These are phyloP conservation scores for Tripterygium wilfordii DNA, from an alignment of 177 flowering plant genomes.

Conservation along the genomic window DNA sequence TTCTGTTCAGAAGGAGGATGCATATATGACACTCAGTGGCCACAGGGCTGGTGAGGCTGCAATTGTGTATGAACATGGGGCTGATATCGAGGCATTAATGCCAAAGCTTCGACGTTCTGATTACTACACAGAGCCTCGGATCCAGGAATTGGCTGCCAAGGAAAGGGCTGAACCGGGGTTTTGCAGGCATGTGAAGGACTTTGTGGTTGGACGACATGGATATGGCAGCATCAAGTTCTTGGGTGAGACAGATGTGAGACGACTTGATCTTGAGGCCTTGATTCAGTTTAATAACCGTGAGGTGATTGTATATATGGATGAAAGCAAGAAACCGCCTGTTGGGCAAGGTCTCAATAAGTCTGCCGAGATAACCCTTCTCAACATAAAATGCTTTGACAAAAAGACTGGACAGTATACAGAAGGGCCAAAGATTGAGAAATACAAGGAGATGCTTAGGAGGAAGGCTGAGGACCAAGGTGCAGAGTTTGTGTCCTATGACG, in stretches of 20 bases:
- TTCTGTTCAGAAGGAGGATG: slow-evolving; percentile 41
- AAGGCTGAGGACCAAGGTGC: slow-evolving; percentile 91
- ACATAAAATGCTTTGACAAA: slow-evolving; percentile 77
- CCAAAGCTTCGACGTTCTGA: slow-evolving; percentile 84
- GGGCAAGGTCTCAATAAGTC: slow-evolving; percentile 96
- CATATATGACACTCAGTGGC: slow-evolving; percentile 54
- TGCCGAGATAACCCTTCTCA: slow-evolving; percentile 87
- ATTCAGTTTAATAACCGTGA: slow-evolving; percentile 83
- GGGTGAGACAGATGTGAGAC: slow-evolving; percentile 89
- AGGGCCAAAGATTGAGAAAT: slow-evolving; percentile 67
- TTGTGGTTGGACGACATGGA: slow-evolving; percentile 78
- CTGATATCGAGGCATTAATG: slow-evolving; percentile 86
- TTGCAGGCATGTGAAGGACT: slow-evolving; percentile 71
- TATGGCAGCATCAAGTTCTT: slow-evolving; percentile 81
- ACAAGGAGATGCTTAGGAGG: slow-evolving; percentile 71
- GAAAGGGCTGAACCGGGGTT: slow-evolving; percentile 88
- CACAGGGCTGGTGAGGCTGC: slow-evolving; percentile 93
- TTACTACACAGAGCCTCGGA: slow-evolving; percentile 81
- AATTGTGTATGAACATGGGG: slow-evolving; percentile 83
- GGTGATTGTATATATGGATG: slow-evolving; percentile 91
- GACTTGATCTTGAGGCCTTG: slow-evolving; percentile 85
- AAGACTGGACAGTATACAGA: slow-evolving; percentile 68
- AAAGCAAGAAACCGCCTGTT: slow-evolving; percentile 84
- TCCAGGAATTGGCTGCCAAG: slow-evolving; percentile 91
- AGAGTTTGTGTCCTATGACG: slow-evolving; percentile 75